Base-by-base conservation (phyloP, 768 basidiomycete species). In the Leccinum uliginosum region DNA sequence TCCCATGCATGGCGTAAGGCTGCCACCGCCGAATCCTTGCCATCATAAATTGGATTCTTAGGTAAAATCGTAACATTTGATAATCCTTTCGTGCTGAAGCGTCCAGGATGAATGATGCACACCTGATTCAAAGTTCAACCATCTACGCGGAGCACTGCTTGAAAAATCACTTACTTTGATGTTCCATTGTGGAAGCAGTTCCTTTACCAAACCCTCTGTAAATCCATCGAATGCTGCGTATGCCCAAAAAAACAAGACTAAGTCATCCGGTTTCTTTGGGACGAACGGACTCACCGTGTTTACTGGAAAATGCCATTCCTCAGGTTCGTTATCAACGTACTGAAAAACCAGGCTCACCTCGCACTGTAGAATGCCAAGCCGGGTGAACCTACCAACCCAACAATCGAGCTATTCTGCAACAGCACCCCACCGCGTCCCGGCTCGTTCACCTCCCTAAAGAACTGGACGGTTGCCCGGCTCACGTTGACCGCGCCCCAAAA, bases 361-460 rank as follows among this genome's bases (percentile, higher is more conserved):
- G 27, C 45, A 23, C 27, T n/a, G 27, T 29, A 48, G 29, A 48
- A 29, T 1, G 27, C 5, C 11, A 29, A 10, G 7, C 27, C 24
- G n/a, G 47, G 9, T 29, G 3, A 4, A 24, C 27, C 11, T 5
- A 19, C 9, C 26, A 27, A 15, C 11, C 47, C 47, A 0, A 17
- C 8, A 3, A 29, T 48, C 17, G 47, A 29, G 27, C 47, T 48
- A 19, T 48, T 48, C 21, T 48, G 47, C n/a, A 29, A 29, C 21
- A 48, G 8, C 17, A 48, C 5, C 3, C 27, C 76, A 1, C 74
- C 75, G 10, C 54, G 53, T 6, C 61, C 59, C 1, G 74, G 74
- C 43, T 61, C 67, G 54, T 76, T 76, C 23, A 63, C 66, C 30
- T 73, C 67, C 7, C 74, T 63, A 53, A 78, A 74, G 49, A 67